Evolutionary conservation across 176 grass and related monocot genomes (phyloP), one percentile per base, ranked within the genome.

Genomic region (Phoenix dactylifera): DNA sequence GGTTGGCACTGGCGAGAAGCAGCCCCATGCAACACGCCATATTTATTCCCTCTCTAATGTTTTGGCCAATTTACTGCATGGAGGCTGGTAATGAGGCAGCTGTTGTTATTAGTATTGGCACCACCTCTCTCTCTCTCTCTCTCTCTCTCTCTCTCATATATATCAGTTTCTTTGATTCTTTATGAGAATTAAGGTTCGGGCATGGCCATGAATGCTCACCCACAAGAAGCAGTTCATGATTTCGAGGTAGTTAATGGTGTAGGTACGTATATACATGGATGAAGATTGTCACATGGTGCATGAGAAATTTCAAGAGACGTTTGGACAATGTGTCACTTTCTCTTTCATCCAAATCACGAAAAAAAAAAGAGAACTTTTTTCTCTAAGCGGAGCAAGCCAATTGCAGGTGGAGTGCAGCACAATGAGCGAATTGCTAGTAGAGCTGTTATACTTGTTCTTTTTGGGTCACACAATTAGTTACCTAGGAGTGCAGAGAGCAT

Each of bases 161-260:
- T 28, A 32, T 44, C 35, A 44, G 57, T 20, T 55, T 67, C 50
- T 54, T 28, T 18, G 50, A 17, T 67, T 54, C 24, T 32, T 55
- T 53, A 60, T 79, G 65, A 65, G 63, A 58, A 51, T 71, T 12
- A 61, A 58, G 20, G 16, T 62, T 50, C 66, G 53, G 74, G 23
- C 66, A 72, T 63, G 52, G 69, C 54, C 74, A 75, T 82, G 83
- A 87, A 82, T 87, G 79, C 79, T n/a, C 79, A 87, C 69, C 79
- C 60, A 71, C 71, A 78, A 74, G 74, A 74, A 66, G 70, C 64
- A 82, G 65, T 78, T 74, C 79, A 78, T 78, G 74, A 86, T 82
- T 74, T 82, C 60, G 63, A 50, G 49, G 70, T 57, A 82, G 65
- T 87, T 78, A 82, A 87, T 87, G 79, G 74, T 74, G 68, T 77